phyloP scores from a whole-genome alignment of 495 filamentous ascomycete species.

The Geoglossum glabrum region DNA sequence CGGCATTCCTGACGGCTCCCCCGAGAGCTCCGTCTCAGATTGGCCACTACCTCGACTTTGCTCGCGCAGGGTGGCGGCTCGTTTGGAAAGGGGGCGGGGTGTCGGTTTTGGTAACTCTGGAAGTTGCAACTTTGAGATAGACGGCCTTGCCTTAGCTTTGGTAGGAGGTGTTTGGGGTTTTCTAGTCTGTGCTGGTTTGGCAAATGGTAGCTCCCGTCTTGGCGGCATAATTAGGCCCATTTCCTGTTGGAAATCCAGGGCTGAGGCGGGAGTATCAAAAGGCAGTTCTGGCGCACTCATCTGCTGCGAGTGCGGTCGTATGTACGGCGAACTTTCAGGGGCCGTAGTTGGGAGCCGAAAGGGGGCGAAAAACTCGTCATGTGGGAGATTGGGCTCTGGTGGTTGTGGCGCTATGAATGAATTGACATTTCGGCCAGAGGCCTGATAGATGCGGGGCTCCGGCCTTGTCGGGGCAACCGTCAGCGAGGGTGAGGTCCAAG shows the following conservation, averaged over 20 bases:
- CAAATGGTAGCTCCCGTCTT: conserved; percentile 2
- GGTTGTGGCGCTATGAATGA: not conserved
- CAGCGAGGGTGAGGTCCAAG: not conserved
- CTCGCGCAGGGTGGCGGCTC: not conserved
- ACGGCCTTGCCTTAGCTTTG: not conserved
- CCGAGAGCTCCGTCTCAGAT: not conserved
- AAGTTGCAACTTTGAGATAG: not conserved
- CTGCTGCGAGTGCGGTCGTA: not conserved
- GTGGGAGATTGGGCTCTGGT: not conserved
- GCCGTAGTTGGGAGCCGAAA: not conserved
- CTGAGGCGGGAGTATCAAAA: not conserved
- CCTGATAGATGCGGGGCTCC: not conserved
- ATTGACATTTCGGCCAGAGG: not conserved
- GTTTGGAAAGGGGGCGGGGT: not conserved
- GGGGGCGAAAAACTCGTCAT: not conserved
- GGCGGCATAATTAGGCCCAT: conserved; percentile 4
- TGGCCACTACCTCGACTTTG: not conserved
- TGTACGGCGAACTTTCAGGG: not conserved
- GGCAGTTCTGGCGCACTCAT: not conserved
- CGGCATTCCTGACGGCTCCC: not conserved
- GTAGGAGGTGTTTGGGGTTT: not conserved
- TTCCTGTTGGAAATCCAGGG: not conserved
- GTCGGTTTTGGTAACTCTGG: conserved; percentile 1
- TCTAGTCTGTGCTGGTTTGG: not conserved
- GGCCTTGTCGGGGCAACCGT: not conserved